These are phyloP conservation scores for Marasmius oreades DNA, from an alignment of 1,284 basidiomycete genomes.

Conservation along the genomic window DNA sequence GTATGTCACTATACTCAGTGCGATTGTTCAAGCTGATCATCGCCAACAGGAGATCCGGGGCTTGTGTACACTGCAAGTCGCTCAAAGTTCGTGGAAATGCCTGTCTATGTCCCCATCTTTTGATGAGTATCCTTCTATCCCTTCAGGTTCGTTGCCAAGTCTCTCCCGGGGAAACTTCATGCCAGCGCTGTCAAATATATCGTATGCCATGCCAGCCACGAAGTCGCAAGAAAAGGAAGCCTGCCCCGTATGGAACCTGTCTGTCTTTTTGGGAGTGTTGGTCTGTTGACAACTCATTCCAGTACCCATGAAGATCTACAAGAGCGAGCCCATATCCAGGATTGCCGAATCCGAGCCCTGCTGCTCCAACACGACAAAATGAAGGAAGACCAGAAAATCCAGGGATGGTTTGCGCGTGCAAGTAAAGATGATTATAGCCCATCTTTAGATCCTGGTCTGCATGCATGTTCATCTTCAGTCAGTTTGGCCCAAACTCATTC, in stretches of 20 bases:
- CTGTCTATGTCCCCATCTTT: not conserved
- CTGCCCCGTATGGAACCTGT: conserved; percentile 42
- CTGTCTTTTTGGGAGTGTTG: not conserved
- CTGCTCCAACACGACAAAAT: conserved; percentile 46
- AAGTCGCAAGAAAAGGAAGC: conserved; percentile 51
- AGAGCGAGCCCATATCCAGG: conserved; percentile 43
- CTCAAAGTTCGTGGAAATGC: conserved; percentile 40
- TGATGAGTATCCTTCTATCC: not conserved
- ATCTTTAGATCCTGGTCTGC: not conserved
- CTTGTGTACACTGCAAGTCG: conserved; percentile 58
- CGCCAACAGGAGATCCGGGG: conserved; percentile 39
- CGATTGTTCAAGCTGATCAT: not conserved
- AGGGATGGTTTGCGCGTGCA: conserved; percentile 31
- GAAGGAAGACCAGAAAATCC: conserved; percentile 37
- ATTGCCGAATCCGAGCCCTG: conserved; percentile 43
- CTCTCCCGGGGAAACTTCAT: conserved; percentile 37
- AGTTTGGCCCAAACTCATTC: too few relatives aligned
- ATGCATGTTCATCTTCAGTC: conserved; percentile 1
- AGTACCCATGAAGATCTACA: conserved; percentile 59
- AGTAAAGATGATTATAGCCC: not conserved
- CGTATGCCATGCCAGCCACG: conserved; percentile 48
- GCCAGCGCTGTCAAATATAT: conserved; percentile 42
- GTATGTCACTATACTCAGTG: not conserved
- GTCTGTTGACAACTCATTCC: not conserved
- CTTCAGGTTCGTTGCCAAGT: conserved; percentile 52